Evolutionary conservation across 2,329 filamentous ascomycete genomes (phyloP).

Genomic region (Aspergillus uvarum): DNA sequence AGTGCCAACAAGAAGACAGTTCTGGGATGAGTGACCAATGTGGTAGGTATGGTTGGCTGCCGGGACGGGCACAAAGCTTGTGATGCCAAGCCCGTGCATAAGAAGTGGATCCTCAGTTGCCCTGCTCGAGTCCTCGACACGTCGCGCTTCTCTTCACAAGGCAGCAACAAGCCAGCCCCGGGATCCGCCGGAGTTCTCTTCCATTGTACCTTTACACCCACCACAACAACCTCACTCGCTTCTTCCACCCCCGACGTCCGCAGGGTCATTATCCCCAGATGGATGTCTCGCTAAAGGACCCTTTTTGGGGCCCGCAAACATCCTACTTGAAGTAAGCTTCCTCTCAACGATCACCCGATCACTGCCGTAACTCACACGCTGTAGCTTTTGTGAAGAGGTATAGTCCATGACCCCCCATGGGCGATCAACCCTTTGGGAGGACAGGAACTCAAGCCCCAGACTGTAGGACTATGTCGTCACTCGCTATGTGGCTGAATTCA

Average conservation of each 20-base stretch:
- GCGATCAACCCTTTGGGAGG: neutral
- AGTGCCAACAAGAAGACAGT: neutral
- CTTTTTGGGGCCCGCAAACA: constrained; percentile 31
- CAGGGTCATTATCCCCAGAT: neutral
- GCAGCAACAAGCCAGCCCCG: neutral
- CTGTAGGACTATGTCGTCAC: constrained; percentile 43
- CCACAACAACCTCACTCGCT: neutral
- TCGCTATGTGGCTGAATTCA: constrained; percentile 47
- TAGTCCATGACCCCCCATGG: neutral
- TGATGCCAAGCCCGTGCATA: neutral
- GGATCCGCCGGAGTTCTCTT: neutral
- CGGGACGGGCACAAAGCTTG: neutral
- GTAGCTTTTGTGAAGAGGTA: constrained; percentile 34
- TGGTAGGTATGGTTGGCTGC: neutral
- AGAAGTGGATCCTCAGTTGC: neutral
- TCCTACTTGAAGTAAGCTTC: constrained; percentile 30
- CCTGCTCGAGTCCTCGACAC: neutral
- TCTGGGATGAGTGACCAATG: neutral
- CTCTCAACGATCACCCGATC: neutral
- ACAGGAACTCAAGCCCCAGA: neutral
- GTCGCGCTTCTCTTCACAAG: neutral
- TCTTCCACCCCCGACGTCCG: neutral
- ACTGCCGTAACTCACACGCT: neutral
- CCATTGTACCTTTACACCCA: neutral
- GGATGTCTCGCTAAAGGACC: neutral